These are phyloP conservation scores for Canavalia gladiata DNA, from an alignment of 306 rosid genomes.

Conservation along the genomic window DNA sequence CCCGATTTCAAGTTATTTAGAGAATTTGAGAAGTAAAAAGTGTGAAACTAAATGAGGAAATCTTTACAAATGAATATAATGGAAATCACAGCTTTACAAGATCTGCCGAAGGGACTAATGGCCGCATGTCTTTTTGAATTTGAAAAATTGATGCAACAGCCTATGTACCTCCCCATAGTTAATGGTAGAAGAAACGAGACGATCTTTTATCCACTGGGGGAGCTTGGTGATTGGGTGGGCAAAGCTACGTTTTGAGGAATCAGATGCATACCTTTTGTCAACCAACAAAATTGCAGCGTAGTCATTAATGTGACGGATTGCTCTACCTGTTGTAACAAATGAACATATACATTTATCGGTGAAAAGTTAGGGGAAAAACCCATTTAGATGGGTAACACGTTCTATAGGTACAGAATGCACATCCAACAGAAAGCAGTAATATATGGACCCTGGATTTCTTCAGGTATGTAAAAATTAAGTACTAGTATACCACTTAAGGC, in stretches of 20 bases:
- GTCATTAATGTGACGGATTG: conserved; percentile 88
- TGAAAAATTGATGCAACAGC: conserved; percentile 84
- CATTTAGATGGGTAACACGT: background rate
- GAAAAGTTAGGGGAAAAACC: conserved; percentile 16
- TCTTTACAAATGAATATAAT: conserved; percentile 26
- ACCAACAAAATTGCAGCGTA: conserved; percentile 90
- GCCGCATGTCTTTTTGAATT: conserved; percentile 58
- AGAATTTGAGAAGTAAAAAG: background rate
- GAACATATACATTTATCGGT: conserved; percentile 29
- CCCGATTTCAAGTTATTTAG: conserved; percentile 4
- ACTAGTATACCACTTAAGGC: background rate
- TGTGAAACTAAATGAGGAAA: background rate
- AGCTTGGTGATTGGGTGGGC: conserved; percentile 77
- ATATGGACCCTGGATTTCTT: conserved; percentile 28
- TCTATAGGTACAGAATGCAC: conserved; percentile 1
- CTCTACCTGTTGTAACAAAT: conserved; percentile 72
- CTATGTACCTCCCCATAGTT: conserved; percentile 86
- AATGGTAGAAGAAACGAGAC: conserved; percentile 67
- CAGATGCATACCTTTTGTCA: conserved; percentile 74
- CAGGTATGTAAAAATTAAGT: conserved; percentile 16
- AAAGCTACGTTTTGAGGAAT: conserved; percentile 69
- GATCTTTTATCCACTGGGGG: conserved; percentile 86
- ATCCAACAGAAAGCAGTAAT: conserved; percentile 29
- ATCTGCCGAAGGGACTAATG: conserved; percentile 45
- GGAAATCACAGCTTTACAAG: background rate